Evolutionary conservation across 2,329 filamentous ascomycete genomes (phyloP).

Genomic region (Fusarium sp.): DNA sequence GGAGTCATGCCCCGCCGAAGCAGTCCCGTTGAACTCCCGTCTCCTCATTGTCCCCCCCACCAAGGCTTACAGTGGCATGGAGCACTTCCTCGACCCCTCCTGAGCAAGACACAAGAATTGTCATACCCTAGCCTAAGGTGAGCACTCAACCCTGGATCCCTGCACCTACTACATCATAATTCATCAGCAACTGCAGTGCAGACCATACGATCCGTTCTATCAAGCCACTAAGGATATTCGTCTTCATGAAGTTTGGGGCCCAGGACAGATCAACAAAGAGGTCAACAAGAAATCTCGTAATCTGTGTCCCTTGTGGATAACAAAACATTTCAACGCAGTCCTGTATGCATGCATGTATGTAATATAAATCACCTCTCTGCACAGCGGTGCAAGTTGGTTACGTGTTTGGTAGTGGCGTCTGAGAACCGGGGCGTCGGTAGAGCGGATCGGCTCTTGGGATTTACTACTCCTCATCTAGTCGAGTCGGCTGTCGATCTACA

Average conservation of each 20-base stretch:
- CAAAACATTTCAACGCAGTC: background rate
- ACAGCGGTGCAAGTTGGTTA: background rate
- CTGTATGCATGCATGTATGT: background rate
- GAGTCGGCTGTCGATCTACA: background rate
- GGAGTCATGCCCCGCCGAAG: background rate
- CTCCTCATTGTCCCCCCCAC: slow-evolving; percentile 1
- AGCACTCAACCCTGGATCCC: slow-evolving; percentile 16
- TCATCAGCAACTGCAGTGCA: background rate
- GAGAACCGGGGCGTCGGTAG: slow-evolving; percentile 34
- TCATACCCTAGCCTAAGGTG: background rate
- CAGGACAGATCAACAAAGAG: background rate
- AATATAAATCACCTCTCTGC: background rate
- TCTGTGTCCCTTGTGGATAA: no score
- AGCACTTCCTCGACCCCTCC: slow-evolving; percentile 5
- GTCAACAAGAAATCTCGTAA: no score
- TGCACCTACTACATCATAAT: background rate
- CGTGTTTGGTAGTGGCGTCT: background rate
- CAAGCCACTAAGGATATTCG: no score
- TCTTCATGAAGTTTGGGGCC: background rate
- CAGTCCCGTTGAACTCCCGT: no score
- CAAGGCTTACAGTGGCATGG: slow-evolving; percentile 2
- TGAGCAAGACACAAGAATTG: background rate
- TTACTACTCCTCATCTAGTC: background rate
- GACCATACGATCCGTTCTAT: background rate
- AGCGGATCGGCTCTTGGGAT: slow-evolving; percentile 16